These are phyloP conservation scores for Linnemannia zychae DNA, from an alignment of 192 early-diverging fungal genomes.

Conservation along the genomic window DNA sequence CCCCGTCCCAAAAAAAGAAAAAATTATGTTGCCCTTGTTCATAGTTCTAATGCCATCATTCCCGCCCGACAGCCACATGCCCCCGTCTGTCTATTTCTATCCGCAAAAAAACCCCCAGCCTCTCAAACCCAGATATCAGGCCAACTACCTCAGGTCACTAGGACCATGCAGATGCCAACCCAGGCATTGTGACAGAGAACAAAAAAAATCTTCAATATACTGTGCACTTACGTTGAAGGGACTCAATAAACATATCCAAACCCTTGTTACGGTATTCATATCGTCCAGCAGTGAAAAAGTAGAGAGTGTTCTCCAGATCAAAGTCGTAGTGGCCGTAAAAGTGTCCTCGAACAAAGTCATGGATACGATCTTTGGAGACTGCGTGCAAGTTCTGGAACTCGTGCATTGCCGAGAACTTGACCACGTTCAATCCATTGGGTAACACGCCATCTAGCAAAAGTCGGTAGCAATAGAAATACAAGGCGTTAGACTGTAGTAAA, in stretches of 20 bases:
- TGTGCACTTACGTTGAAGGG: slow-evolving; percentile 82
- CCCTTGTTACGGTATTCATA: slow-evolving; percentile 99
- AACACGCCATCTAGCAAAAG: slow-evolving; percentile 85
- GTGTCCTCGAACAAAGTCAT: slow-evolving; percentile 97
- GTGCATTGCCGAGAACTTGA: slow-evolving; percentile 97
- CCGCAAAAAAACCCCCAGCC: background rate
- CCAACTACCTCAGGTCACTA: background rate
- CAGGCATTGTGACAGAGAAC: background rate
- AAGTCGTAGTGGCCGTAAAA: slow-evolving; percentile 98
- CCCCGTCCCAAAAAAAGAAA: background rate
- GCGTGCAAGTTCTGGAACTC: slow-evolving; percentile 99
- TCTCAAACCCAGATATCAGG: background rate
- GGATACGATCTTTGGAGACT: slow-evolving; percentile 92
- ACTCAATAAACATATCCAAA: slow-evolving; percentile 96
- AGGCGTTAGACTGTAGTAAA: background rate
- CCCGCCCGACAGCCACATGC: background rate
- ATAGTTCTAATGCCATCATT: background rate
- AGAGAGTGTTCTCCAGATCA: slow-evolving; percentile 95
- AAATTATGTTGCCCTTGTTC: too few relatives aligned
- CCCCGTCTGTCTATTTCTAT: background rate
- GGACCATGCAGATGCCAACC: background rate
- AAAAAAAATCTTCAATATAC: background rate
- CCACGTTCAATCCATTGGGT: slow-evolving; percentile 96
- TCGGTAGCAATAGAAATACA: background rate
- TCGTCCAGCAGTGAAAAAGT: slow-evolving; percentile 97